Percentiles rank a stretch among this genome's conserved stretches.
phyloP scores from a whole-genome alignment of 2,329 filamentous ascomycete genomes.

The Colletotrichum lindemuthianum region DNA sequence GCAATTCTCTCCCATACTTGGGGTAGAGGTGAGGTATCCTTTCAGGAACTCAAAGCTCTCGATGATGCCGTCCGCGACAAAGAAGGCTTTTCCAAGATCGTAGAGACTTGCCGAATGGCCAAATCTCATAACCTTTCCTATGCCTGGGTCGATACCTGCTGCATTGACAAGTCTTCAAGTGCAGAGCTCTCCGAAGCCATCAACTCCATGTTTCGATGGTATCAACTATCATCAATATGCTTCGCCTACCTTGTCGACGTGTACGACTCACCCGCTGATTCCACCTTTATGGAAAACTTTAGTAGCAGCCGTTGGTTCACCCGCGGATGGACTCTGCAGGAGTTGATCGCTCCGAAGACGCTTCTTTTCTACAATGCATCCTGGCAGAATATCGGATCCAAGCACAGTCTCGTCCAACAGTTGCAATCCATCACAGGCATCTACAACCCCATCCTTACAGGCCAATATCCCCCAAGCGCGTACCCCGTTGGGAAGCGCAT shows the following conservation, averaged over 20 bases:
- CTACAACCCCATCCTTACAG: neutral
- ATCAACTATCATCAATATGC: neutral
- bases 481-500: slow-evolving; percentile 40
- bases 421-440: slow-evolving; percentile 1
- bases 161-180: slow-evolving; percentile 11
- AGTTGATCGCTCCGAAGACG: neutral
- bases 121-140: neutral
- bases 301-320: neutral
- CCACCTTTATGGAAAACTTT: neutral
- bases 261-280: neutral
- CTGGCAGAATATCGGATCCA: slow-evolving; percentile 7
- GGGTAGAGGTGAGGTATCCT: slow-evolving; percentile 31
- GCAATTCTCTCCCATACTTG: slow-evolving; percentile 39
- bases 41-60: neutral
- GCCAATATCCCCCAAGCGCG: neutral
- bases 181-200: neutral
- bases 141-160: slow-evolving; percentile 14
- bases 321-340: neutral
- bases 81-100: neutral
- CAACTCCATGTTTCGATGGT: neutral
- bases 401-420: neutral
- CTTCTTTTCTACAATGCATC: slow-evolving; percentile 1
- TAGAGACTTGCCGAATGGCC: neutral
- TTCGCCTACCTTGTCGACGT: neutral
- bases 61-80: neutral